Conservation (phyloP, 2,329 filamentous ascomycete genomes). For the Phoma sp. region DNA sequence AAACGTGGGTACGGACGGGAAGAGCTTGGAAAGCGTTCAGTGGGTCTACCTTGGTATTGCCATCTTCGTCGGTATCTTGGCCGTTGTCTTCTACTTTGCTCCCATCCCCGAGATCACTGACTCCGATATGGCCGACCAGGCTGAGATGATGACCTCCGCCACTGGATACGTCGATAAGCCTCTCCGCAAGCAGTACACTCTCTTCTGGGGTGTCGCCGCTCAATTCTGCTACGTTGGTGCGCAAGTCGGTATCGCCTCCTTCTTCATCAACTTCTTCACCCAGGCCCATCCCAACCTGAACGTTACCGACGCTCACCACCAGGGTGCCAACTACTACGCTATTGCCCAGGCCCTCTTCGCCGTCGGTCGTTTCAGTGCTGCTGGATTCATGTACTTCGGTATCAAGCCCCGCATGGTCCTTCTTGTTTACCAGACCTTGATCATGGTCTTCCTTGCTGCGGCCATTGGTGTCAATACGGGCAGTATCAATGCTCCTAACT, state of each 20-base stretch:
- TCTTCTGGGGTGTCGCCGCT: conserved; percentile 44
- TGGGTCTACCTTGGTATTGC: conserved; percentile 84
- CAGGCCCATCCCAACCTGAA: conserved; percentile 42
- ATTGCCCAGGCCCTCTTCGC: conserved; percentile 49
- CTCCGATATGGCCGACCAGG: conserved; percentile 63
- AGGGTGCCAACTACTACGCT: conserved; percentile 49
- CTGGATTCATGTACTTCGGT: conserved; percentile 45
- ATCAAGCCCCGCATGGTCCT: conserved; percentile 47
- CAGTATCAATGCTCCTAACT: conserved; percentile 36
- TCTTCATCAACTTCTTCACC: conserved; percentile 50
- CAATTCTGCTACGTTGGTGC: conserved; percentile 63
- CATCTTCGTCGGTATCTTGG: conserved; percentile 72
- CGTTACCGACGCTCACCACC: conserved; percentile 34
- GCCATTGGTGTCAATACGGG: conserved; percentile 45
- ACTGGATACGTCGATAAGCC: conserved; percentile 65
- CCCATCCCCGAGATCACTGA: conserved; percentile 73
- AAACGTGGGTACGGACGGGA: conserved; percentile 61
- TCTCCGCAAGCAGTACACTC: conserved; percentile 65
- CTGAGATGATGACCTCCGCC: conserved; percentile 46
- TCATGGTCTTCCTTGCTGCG: conserved; percentile 46
- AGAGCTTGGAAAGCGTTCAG: conserved; percentile 71
- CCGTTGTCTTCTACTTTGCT: conserved; percentile 69
- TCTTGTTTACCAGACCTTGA: conserved; percentile 43
- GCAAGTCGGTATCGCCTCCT: conserved; percentile 63
- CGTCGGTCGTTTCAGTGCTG: conserved; percentile 46